Base-by-base conservation (phyloP, 1,284 basidiomycete genomes). In the Takashimella tepidaria region DNA sequence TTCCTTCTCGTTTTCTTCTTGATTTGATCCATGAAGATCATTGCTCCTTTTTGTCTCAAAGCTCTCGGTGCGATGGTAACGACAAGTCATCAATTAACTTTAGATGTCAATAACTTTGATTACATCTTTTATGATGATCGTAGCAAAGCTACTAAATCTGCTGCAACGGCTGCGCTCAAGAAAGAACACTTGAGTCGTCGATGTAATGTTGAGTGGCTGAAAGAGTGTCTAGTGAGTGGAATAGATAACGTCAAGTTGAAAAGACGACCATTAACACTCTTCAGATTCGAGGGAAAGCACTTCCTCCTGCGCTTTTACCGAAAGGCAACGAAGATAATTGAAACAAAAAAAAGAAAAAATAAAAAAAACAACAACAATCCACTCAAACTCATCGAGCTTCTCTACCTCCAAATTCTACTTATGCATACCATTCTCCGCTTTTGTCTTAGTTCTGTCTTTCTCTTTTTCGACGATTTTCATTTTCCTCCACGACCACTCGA, bases 1-100 rank as follows among this genome's bases (percentile, higher is more conserved):
- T n/a, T n/a, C n/a, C n/a, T n/a, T n/a, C n/a, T n/a, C n/a, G n/a
- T n/a, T n/a, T n/a, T n/a, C n/a, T n/a, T n/a, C n/a, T n/a, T n/a
- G n/a, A n/a, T 37, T 8, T 37, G 31, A 37, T 16, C 44, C 42
- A 47, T 21, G 40, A 40, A 40, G 47, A 21, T 49, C 27, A 54
- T 21, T 20, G 25, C 43, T 3, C 55, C 37, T 8, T 37, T 37
- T 37, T 37, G 31, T 16, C 16, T 37, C 10, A 37, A 37, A 16
- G 31, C 10, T 8, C 31, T 37, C 8, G 31, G 31, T 8, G 31
- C 31, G 31, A 37, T 16, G 16, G 31, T 37, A 8, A 37, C 16
- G 31, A 37, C 31, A 16, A 37, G 31, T 37, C 16, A 37, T 16
- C 31, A 37, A 37, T 8, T 37, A 8, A 8, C 31, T 16, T 8